A percentile compares a stretch with the other conserved stretches of the same genome.
These are phyloP conservation scores for Chaetomidium leptoderma DNA, from an alignment of 495 filamentous ascomycete species.

Conservation along the genomic window DNA sequence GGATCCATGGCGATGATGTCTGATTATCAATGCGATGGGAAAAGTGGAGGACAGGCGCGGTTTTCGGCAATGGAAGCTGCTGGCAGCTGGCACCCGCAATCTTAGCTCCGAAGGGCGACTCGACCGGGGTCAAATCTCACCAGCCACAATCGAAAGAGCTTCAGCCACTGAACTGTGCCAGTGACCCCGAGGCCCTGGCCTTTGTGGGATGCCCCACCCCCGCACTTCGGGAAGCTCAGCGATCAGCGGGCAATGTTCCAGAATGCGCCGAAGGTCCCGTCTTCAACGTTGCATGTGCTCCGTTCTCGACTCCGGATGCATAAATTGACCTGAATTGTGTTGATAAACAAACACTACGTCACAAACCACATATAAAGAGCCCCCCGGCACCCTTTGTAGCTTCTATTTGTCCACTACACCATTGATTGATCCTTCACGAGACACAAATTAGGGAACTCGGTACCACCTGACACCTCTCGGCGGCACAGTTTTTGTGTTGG, in stretches of 20 bases:
- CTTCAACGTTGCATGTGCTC: not conserved
- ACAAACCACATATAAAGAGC: not conserved
- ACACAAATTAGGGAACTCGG: too few species aligned
- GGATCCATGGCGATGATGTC: conserved; percentile 25
- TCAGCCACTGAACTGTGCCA: not conserved
- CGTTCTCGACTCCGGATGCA: not conserved
- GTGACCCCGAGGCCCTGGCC: too few species aligned
- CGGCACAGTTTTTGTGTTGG: conserved; percentile 7
- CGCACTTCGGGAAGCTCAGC: too few species aligned
- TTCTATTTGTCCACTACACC: too few species aligned
- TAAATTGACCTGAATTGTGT: not conserved
- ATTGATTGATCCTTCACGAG: too few species aligned
- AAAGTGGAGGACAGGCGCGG: not conserved
- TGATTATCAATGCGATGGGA: conserved; percentile 32
- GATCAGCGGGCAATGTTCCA: not conserved
- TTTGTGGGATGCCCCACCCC: not conserved
- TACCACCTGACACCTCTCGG: not conserved
- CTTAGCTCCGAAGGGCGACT: conserved; percentile 8
- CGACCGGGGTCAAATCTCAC: not conserved
- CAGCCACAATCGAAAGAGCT: not conserved
- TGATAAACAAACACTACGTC: not conserved
- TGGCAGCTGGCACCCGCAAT: conserved; percentile 8
- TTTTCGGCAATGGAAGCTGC: conserved; percentile 22
- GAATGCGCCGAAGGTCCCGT: not conserved
- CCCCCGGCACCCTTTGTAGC: not conserved